Conservation (phyloP, 352 stramenopile genomes). For the Globisporangium acanthophoron region DNA sequence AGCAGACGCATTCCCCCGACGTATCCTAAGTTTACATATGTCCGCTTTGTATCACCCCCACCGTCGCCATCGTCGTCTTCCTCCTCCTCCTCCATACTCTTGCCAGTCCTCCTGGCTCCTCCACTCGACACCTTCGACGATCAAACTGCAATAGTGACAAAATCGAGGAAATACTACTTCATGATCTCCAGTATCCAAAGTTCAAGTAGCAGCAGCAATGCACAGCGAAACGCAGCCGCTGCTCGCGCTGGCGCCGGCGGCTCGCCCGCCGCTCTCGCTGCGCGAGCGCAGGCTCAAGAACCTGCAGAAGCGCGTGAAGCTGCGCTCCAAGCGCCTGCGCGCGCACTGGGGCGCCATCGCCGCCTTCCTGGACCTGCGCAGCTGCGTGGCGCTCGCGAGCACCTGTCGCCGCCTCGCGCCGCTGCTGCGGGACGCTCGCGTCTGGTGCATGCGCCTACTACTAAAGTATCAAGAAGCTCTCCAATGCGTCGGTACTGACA, state of each 20-base stretch:
- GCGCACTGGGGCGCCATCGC: constrained; percentile 35
- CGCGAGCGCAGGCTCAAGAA: constrained; percentile 38
- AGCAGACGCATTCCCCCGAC: background rate
- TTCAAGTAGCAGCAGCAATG: background rate
- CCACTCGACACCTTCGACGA: no score
- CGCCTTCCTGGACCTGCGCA: constrained; percentile 26
- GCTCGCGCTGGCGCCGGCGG: background rate
- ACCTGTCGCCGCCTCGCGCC: constrained; percentile 33
- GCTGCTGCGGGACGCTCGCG: constrained; percentile 30
- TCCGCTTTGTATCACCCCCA: background rate
- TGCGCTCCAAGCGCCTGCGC: constrained; percentile 52
- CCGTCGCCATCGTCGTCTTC: no score
- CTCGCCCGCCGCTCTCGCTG: constrained; percentile 15
- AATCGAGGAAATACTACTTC: background rate
- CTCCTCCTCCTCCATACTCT: no score
- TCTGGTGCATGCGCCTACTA: constrained; percentile 23
- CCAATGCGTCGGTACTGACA: background rate
- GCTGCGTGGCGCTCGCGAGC: constrained; percentile 28
- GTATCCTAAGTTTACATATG: background rate
- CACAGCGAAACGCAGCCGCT: background rate
- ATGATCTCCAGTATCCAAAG: no score
- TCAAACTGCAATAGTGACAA: background rate
- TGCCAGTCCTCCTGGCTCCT: no score
- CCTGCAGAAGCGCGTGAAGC: constrained; percentile 42
- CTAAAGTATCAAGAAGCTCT: background rate